A percentile compares a stretch with the other conserved stretches of the same genome.
These are phyloP conservation scores for Cordyceps cicadae DNA, from an alignment of 2,329 filamentous ascomycete species.

Conservation along the genomic window DNA sequence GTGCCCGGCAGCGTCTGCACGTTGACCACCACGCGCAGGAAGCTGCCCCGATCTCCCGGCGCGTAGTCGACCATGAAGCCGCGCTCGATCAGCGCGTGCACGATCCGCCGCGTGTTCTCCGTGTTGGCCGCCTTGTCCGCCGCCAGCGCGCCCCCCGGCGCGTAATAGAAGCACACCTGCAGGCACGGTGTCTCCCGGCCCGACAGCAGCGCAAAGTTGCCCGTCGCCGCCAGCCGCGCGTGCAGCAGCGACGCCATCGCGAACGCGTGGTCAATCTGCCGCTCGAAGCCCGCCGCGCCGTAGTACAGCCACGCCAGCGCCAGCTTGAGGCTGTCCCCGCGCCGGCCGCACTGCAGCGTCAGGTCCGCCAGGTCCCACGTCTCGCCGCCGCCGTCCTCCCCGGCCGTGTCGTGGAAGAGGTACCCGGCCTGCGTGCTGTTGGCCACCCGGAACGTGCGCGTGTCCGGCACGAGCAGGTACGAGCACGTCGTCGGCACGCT, in stretches of 20 bases:
- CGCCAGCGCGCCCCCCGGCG: conserved; percentile 43
- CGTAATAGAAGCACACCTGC: conserved; percentile 92
- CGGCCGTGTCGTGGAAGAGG: conserved; percentile 52
- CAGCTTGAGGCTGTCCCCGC: conserved; percentile 78
- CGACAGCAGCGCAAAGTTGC: conserved; percentile 63
- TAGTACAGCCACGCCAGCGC: conserved; percentile 88
- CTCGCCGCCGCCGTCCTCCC: conserved; percentile 36
- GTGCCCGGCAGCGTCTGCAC: conserved; percentile 45
- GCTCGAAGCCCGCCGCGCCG: conserved; percentile 63
- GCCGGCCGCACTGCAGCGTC: conserved; percentile 85
- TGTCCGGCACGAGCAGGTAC: conserved; percentile 72
- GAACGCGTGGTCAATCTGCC: conserved; percentile 65
- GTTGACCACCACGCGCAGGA: conserved; percentile 54
- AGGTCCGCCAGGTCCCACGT: conserved; percentile 87
- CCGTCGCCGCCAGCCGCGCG: conserved; percentile 41
- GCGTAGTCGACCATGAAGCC: conserved; percentile 56
- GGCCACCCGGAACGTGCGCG: conserved; percentile 68
- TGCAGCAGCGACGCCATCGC: conserved; percentile 63
- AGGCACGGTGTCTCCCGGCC: conserved; percentile 75
- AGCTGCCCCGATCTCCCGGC: conserved; percentile 46
- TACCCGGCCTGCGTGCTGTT: conserved; percentile 87
- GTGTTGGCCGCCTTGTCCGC: conserved; percentile 39
- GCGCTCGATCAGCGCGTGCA: conserved; percentile 36
- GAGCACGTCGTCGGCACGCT: conserved; percentile 84
- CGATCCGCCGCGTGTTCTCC: conserved; percentile 39